Conservation (phyloP, 345 rosid species). For the Rhizophora mangle region DNA sequence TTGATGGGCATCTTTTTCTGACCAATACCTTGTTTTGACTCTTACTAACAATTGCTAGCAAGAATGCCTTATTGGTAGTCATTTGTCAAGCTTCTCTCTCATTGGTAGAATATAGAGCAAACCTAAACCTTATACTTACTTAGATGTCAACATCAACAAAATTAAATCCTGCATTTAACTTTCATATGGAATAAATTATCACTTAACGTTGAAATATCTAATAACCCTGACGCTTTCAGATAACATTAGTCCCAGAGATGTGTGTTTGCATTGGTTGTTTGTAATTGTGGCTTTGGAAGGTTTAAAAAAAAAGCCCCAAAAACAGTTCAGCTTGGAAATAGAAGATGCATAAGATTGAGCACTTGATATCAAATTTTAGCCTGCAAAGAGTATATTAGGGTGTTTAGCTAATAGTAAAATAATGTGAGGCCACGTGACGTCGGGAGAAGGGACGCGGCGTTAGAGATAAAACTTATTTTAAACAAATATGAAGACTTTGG, state of each 20-base stretch:
- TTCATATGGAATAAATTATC: conserved; percentile 10
- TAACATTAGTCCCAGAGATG: background rate
- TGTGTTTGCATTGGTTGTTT: background rate
- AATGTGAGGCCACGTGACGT: background rate
- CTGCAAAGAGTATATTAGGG: conserved; percentile 9
- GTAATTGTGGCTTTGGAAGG: background rate
- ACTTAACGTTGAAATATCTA: conserved; percentile 4
- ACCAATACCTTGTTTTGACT: background rate
- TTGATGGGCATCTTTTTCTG: background rate
- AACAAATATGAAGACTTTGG: background rate
- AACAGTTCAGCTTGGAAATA: conserved; percentile 6
- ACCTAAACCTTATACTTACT: conserved; percentile 12
- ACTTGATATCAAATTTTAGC: conserved; percentile 4
- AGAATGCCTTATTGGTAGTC: background rate
- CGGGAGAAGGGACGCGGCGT: background rate
- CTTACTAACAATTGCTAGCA: background rate
- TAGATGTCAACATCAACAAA: conserved; percentile 22
- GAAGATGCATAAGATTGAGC: conserved; percentile 4
- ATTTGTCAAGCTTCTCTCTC: conserved; percentile 1
- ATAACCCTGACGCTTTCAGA: background rate
- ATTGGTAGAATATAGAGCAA: conserved; percentile 15
- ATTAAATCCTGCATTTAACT: conserved; percentile 17
- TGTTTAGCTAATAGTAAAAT: too few relatives aligned
- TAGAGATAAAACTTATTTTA: background rate
- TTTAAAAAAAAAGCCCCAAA: conserved; percentile 10